Evolutionary conservation across 2,329 filamentous ascomycete species (phyloP).

Genomic region (Trichoderma gracile): DNA sequence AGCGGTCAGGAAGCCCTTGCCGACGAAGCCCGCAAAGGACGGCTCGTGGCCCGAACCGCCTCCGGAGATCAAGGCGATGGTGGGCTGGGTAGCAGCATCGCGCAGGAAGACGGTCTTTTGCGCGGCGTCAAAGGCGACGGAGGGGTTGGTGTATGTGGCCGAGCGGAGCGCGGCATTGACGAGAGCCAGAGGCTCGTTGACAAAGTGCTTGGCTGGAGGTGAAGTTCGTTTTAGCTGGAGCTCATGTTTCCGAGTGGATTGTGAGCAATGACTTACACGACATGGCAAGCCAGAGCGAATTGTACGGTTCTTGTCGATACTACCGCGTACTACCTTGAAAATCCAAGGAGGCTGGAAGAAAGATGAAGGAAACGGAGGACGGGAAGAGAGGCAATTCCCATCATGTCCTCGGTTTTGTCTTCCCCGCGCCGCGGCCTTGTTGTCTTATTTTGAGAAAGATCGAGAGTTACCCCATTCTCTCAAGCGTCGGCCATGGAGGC

Average conservation of each 20-base stretch:
- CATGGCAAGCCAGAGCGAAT: conserved; percentile 6
- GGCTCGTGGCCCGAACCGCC: conserved; percentile 75
- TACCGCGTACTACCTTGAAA: neutral
- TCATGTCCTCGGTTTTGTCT: neutral
- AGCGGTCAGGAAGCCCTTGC: conserved; percentile 65
- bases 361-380: too few species aligned
- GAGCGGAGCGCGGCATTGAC: conserved; percentile 33
- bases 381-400: conserved; percentile 1
- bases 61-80: conserved; percentile 48
- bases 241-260: too few species aligned
- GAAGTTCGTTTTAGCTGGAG: neutral
- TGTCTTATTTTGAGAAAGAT: neutral
- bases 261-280: conserved; percentile 2
- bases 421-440: conserved; percentile 5
- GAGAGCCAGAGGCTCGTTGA: conserved; percentile 30
- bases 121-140: conserved; percentile 31
- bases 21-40: conserved; percentile 70
- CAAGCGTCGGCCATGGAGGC: neutral
- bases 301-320: neutral
- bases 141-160: conserved; percentile 35
- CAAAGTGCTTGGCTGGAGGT: conserved; percentile 31
- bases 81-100: conserved; percentile 27
- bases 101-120: conserved; percentile 35
- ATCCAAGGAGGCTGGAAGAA: too few species aligned
- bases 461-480: conserved; percentile 20